Evolutionary conservation across 768 basidiomycete species (phyloP).

Genomic region (Ramaria sp.): DNA sequence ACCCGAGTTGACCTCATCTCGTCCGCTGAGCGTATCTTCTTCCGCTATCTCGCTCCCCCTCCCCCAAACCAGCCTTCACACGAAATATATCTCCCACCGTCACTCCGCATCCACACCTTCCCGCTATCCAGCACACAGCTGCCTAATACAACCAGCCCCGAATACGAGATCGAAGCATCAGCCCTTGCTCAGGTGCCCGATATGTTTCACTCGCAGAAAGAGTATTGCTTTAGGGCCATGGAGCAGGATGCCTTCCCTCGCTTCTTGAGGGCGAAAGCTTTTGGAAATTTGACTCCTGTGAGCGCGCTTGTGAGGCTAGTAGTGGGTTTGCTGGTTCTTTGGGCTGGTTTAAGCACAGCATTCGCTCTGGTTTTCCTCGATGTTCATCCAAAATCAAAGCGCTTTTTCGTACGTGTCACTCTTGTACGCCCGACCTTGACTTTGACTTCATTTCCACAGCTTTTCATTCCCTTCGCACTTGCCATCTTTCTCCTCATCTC

Average conservation of each 20-base stretch:
- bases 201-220: constrained; percentile 95
- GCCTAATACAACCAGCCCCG: constrained; percentile 44
- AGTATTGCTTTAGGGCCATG: constrained; percentile 93
- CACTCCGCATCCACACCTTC: constrained; percentile 85
- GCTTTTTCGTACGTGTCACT: constrained; percentile 77
- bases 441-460: constrained; percentile 31
- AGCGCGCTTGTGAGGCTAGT: constrained; percentile 81
- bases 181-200: constrained; percentile 88
- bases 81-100: constrained; percentile 94
- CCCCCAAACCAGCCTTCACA: constrained; percentile 74
- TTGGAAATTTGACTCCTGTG: constrained; percentile 91
- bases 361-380: constrained; percentile 94
- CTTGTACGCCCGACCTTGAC: neutral
- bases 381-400: constrained; percentile 80
- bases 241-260: constrained; percentile 92
- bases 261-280: constrained; percentile 95
- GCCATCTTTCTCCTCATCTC: constrained; percentile 87
- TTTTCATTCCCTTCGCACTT: constrained; percentile 88
- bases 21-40: constrained; percentile 93
- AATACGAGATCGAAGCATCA: constrained; percentile 44
- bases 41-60: constrained; percentile 82
- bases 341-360: constrained; percentile 88
- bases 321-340: constrained; percentile 73
- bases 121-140: constrained; percentile 68
- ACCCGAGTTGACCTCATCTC: constrained; percentile 82